phyloP scores from a whole-genome alignment of 73 alveolate species.

The Strombidium stylifer region DNA sequence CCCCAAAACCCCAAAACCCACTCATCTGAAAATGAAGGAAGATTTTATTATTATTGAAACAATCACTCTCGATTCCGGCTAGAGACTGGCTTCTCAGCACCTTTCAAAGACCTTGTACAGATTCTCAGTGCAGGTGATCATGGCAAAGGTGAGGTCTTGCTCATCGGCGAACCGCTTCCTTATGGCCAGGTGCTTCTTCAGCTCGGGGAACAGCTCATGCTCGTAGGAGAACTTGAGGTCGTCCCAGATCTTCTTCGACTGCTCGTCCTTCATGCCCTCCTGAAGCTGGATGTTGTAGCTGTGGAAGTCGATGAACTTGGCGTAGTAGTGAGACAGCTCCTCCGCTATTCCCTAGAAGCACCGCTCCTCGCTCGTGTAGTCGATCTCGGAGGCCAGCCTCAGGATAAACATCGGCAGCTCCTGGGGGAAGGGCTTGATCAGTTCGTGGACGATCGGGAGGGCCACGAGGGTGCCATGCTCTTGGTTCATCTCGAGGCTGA shows the following conservation, averaged over 20 bases:
- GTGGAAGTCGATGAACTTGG: conserved; percentile 18
- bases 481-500: conserved; percentile 25
- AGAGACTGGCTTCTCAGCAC: conserved; percentile 35
- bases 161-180: conserved; percentile 32
- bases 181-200: conserved; percentile 35
- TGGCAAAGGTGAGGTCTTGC: conserved; percentile 24
- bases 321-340: conserved; percentile 43
- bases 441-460: conserved; percentile 58
- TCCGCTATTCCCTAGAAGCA: conserved; percentile 35
- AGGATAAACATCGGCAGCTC: conserved; percentile 56
- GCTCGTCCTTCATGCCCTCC: conserved; percentile 18
- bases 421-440: conserved; percentile 59
- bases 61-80: too few relatives aligned
- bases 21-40: too few relatives aligned
- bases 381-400: conserved; percentile 58
- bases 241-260: conserved; percentile 12
- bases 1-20: too few relatives aligned
- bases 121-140: conserved; percentile 48
- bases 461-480: conserved; percentile 32
- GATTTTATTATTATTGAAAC: too few relatives aligned
- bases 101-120: conserved; percentile 70
- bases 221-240: conserved; percentile 24
- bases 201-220: conserved; percentile 48
- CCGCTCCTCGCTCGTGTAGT: conserved; percentile 26
- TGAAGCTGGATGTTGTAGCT: conserved; percentile 1